Evolutionary conservation across 768 basidiomycete genomes (phyloP).

Genomic region (Paxillus rubicundulus): DNA sequence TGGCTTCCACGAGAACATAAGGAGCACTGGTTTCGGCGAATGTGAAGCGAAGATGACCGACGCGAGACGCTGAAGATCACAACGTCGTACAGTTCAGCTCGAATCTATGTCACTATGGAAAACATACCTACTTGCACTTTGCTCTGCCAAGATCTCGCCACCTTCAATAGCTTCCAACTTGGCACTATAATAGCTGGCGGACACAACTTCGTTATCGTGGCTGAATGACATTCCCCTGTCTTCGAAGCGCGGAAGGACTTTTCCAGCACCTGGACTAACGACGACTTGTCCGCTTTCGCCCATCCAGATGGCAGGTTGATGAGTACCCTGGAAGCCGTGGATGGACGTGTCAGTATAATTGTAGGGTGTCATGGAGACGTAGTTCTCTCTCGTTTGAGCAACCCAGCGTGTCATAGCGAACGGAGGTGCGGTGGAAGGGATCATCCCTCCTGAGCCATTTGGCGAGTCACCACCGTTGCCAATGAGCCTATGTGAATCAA

Average conservation of each 20-base stretch:
- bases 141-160: constrained; percentile 53
- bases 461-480: constrained; percentile 73
- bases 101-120: background rate
- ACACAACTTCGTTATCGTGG: constrained; percentile 52
- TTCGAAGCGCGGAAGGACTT: constrained; percentile 53
- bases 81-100: constrained; percentile 1
- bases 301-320: constrained; percentile 91
- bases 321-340: constrained; percentile 77
- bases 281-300: constrained; percentile 68
- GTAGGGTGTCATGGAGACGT: constrained; percentile 70
- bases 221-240: constrained; percentile 54
- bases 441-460: constrained; percentile 74
- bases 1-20: constrained; percentile 66
- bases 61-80: constrained; percentile 56
- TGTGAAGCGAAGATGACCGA: constrained; percentile 71
- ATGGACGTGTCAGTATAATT: constrained; percentile 59
- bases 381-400: constrained; percentile 74
- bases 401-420: constrained; percentile 89
- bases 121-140: constrained; percentile 54
- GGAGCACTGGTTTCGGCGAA: constrained; percentile 48
- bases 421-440: constrained; percentile 72
- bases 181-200: constrained; percentile 55
- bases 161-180: constrained; percentile 51
- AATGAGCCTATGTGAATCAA: constrained; percentile 44
- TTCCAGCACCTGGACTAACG: constrained; percentile 55